Evolutionary conservation across 2,329 filamentous ascomycete genomes (phyloP).

Genomic region (Phialophora tarda): DNA sequence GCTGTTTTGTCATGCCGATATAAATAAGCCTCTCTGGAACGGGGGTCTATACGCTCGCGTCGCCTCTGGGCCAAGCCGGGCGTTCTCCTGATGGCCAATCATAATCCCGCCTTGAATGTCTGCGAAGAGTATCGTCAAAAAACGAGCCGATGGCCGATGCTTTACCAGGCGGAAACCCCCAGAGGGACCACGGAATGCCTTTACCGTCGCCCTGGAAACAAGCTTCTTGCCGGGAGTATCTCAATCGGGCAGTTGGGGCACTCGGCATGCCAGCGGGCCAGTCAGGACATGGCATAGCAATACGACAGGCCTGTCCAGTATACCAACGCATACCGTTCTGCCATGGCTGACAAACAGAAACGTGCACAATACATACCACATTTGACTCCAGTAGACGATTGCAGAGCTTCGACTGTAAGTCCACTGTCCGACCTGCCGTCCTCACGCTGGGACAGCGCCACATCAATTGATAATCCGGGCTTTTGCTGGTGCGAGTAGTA

Average conservation of each 20-base stretch:
- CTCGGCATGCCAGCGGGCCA: background rate
- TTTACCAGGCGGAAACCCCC: background rate
- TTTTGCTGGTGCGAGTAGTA: background rate
- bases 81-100: slow-evolving; percentile 6
- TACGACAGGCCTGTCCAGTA: background rate
- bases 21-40: slow-evolving; percentile 1
- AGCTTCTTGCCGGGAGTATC: background rate
- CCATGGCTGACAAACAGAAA: background rate
- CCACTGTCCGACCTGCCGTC: background rate
- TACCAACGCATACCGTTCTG: background rate
- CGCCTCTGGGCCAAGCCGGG: background rate
- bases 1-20: slow-evolving; percentile 5
- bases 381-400: background rate
- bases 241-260: background rate
- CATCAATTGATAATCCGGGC: background rate
- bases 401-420: background rate
- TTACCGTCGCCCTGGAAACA: background rate
- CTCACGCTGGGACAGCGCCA: background rate
- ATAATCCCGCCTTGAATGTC: background rate
- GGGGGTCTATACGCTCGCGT: background rate
- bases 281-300: background rate
- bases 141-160: background rate
- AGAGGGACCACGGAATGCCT: background rate
- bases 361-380: background rate
- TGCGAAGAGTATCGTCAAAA: slow-evolving; percentile 2